A percentile compares a stretch with the other conserved stretches of the same genome.
Evolutionary conservation across 306 rosid genomes (phyloP).

Genomic region (Corylus avellana): DNA sequence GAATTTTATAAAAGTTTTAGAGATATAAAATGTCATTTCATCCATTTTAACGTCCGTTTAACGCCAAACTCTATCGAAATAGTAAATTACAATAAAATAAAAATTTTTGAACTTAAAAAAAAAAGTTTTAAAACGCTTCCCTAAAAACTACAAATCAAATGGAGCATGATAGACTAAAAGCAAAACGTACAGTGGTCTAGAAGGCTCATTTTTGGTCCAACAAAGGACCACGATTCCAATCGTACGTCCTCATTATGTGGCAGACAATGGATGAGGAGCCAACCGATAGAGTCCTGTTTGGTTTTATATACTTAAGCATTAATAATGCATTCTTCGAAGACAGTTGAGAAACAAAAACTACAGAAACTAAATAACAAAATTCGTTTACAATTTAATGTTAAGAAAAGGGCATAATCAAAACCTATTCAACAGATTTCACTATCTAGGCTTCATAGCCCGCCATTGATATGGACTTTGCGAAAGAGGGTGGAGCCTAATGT

Average conservation of each 20-base stretch:
- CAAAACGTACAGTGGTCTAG: neutral
- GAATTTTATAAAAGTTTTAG: no score
- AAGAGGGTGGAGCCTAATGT: slow-evolving; percentile 53
- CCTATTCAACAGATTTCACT: neutral
- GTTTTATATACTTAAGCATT: neutral
- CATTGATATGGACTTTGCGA: slow-evolving; percentile 39
- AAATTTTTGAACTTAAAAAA: no score
- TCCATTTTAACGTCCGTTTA: no score
- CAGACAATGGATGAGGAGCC: neutral
- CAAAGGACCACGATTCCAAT: neutral
- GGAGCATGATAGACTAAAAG: neutral
- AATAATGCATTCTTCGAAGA: no score
- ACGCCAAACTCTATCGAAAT: no score
- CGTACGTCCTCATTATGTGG: no score
- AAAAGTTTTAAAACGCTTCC: no score
- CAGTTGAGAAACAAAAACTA: neutral
- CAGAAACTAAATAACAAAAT: neutral
- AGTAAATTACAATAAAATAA: no score
- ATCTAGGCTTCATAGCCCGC: slow-evolving; percentile 12
- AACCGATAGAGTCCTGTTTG: neutral
- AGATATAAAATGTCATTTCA: no score
- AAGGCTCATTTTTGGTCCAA: neutral
- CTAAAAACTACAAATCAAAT: no score
- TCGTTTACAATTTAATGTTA: neutral
- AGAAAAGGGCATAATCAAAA: neutral